phyloP scores from a whole-genome alignment of 2,329 filamentous ascomycete genomes.

The Shiraia bambusicola region DNA sequence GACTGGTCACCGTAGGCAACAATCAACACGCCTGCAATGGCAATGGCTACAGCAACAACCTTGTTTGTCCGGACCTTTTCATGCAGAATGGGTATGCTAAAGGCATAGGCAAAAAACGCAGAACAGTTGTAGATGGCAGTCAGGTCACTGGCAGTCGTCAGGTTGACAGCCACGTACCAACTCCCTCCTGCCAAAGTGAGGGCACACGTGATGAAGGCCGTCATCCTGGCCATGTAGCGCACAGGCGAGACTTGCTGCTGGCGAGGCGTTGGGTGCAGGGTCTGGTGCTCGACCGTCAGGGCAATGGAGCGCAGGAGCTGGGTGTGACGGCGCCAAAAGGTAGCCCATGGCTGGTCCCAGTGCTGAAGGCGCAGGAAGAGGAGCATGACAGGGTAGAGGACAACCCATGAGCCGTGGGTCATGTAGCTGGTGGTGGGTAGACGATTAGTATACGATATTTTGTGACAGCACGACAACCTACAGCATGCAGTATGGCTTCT shows the following conservation, averaged over 20 bases:
- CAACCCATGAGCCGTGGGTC: constrained; percentile 89
- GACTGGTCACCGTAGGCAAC: constrained; percentile 84
- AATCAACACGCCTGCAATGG: constrained; percentile 86
- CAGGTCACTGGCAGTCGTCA: constrained; percentile 90
- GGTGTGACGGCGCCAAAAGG: constrained; percentile 79
- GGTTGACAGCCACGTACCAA: constrained; percentile 93
- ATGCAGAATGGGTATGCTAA: constrained; percentile 84
- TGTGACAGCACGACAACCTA: constrained; percentile 40
- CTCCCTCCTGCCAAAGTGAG: constrained; percentile 87
- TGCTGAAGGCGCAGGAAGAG: constrained; percentile 77
- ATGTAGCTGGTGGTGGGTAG: constrained; percentile 60
- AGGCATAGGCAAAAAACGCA: constrained; percentile 97
- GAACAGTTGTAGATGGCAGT: constrained; percentile 99
- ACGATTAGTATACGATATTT: too few species aligned
- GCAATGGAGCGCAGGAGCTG: constrained; percentile 65
- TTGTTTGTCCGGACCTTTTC: constrained; percentile 85
- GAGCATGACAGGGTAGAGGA: constrained; percentile 86
- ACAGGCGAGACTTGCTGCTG: constrained; percentile 56
- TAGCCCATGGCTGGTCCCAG: constrained; percentile 73
- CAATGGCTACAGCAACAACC: constrained; percentile 79
- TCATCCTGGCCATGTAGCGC: constrained; percentile 77
- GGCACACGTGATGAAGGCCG: constrained; percentile 77
- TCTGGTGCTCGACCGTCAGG: constrained; percentile 83
- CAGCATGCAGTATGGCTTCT: constrained; percentile 99
- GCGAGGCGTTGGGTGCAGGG: constrained; percentile 62